Evolutionary conservation across 2,329 filamentous ascomycete genomes (phyloP), one percentile per base, ranked within the genome.

Genomic region (Phoma herbarum): DNA sequence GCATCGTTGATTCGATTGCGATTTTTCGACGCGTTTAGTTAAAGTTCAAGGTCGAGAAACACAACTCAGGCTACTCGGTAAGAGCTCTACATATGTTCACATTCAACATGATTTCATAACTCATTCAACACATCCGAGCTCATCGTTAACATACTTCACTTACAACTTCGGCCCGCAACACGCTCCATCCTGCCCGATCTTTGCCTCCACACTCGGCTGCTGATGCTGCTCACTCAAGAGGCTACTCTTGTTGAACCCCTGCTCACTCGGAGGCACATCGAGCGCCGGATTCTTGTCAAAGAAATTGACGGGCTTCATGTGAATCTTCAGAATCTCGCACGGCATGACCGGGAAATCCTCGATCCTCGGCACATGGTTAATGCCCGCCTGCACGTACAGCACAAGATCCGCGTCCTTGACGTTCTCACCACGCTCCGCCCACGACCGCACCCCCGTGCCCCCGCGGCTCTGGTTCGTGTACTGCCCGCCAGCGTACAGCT

Each of bases 291-390:
- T 87, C 74, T 80, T 82, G 31, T 80, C 77, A 61, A 86, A 86
- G 77, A 87, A 87, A 66, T 87, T 85, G 11, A 84, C 81, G 0
- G 85, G 84, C 63, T 86, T 84, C 60, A 87, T 73, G 52, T 82
- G 78, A n/a, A 87, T 79, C 68, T 83, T 85, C 54, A 86, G 76
- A 14, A 83, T 82, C 76, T 87, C 85, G 43, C 80, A 82, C 0
- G 85, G 85, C 84, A 86, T 86, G 45, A 86, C 80, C 0, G 84
- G 84, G 73, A 85, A 86, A 65, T 86, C 84, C 71, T 87, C 85
- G 16, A 83, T 80, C 33, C 83, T 73, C 0, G 82, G 81, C 55
- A 85, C 79, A 60, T 87, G 84, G 26, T 85, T 87, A 58, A 87
- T 81, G 20, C 84, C 84, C 29, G 86, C 85, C 65, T 87, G 84